A percentile compares a stretch with the other conserved stretches of the same genome.
phyloP scores from a whole-genome alignment of 2,329 filamentous ascomycete genomes.

The Aureobasidium sp. region DNA sequence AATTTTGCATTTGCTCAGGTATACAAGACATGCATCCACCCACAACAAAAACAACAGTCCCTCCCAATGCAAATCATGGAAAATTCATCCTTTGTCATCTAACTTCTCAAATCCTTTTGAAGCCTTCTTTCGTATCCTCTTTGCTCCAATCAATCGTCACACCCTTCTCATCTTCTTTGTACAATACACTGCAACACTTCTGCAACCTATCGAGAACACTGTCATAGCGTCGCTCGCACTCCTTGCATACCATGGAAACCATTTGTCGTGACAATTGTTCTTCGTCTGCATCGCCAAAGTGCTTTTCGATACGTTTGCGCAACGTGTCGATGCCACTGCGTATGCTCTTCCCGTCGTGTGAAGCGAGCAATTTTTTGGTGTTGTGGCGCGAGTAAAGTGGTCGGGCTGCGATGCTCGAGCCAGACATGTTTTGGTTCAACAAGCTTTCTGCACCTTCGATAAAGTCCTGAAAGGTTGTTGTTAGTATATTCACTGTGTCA shows the following conservation, averaged over 20 bases:
- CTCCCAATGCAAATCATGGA: neutral
- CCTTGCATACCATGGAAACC: slow-evolving; percentile 53
- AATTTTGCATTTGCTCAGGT: neutral
- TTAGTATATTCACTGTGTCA: neutral
- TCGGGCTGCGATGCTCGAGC: slow-evolving; percentile 60
- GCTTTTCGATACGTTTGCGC: slow-evolving; percentile 89
- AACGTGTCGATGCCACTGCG: slow-evolving; percentile 84
- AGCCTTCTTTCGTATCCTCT: slow-evolving; percentile 30
- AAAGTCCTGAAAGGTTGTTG: slow-evolving; percentile 55
- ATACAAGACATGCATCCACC: neutral
- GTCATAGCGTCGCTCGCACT: slow-evolving; percentile 52
- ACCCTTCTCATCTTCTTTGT: slow-evolving; percentile 36
- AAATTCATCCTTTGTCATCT: neutral
- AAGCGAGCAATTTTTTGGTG: slow-evolving; percentile 78
- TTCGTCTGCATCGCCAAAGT: slow-evolving; percentile 86
- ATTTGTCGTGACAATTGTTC: slow-evolving; percentile 51
- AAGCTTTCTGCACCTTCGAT: slow-evolving; percentile 78
- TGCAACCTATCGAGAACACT: slow-evolving; percentile 45
- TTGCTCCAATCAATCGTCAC: slow-evolving; percentile 35
- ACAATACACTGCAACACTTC: slow-evolving; percentile 37
- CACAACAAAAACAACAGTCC: neutral
- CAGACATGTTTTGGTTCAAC: slow-evolving; percentile 45
- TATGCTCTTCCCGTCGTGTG: slow-evolving; percentile 77
- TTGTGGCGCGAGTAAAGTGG: slow-evolving; percentile 74
- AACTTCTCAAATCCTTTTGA: slow-evolving; percentile 21